These are phyloP conservation scores for Lathyrus sativus DNA, from an alignment of 306 rosid species.

Conservation along the genomic window DNA sequence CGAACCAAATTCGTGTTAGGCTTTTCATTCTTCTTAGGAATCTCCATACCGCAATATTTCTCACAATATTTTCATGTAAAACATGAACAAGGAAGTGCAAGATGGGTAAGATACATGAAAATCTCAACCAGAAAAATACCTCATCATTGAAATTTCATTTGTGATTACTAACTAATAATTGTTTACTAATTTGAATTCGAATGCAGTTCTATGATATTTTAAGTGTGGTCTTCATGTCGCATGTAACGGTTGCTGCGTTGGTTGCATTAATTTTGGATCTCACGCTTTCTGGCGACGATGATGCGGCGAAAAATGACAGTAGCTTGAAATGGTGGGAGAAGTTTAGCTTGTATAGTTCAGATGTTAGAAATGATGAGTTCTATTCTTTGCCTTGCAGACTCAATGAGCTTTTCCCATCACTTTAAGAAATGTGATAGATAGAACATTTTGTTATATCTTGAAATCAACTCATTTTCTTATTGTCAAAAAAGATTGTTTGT, in stretches of 20 bases:
- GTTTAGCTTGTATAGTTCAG: conserved; percentile 60
- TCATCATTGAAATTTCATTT: conserved; percentile 9
- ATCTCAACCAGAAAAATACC: neutral
- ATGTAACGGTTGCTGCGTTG: conserved; percentile 66
- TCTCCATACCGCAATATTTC: conserved; percentile 86
- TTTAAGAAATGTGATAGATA: conserved; percentile 24
- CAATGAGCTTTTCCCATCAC: conserved; percentile 55
- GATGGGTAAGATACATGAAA: conserved; percentile 63
- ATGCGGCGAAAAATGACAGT: conserved; percentile 54
- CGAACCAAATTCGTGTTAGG: conserved; percentile 77
- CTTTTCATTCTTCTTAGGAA: conserved; percentile 76
- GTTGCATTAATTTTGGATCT: conserved; percentile 65
- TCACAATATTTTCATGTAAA: conserved; percentile 56
- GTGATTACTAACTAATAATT: neutral
- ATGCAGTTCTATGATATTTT: conserved; percentile 58
- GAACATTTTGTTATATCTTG: neutral
- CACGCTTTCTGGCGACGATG: conserved; percentile 50
- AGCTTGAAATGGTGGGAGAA: conserved; percentile 77
- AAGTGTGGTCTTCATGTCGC: conserved; percentile 68
- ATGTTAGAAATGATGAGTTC: conserved; percentile 71
- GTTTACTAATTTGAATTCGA: conserved; percentile 26
- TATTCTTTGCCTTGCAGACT: conserved; percentile 63
- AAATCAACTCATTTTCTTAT: neutral
- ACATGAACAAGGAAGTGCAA: conserved; percentile 36
- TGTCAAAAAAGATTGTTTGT: neutral